Evolutionary conservation across 2,329 filamentous ascomycete genomes (phyloP).

Genomic region (Botryosphaeria dothidea): DNA sequence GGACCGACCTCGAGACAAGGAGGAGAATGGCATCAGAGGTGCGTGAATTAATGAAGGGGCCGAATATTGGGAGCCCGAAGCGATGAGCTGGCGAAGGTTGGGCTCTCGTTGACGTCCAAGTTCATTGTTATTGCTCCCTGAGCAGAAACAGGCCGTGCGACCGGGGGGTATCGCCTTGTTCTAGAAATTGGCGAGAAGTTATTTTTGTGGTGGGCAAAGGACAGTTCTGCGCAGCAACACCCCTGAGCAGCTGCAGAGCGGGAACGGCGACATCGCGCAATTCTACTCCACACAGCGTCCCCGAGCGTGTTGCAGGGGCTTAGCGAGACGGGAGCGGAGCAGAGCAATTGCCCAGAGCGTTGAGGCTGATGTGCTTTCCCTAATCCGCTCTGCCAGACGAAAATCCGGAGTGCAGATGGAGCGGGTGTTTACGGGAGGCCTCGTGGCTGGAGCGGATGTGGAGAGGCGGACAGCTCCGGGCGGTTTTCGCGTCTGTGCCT

Average conservation of each 20-base stretch:
- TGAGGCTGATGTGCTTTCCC: conserved; percentile 17
- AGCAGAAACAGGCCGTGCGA: neutral
- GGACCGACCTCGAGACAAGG: neutral
- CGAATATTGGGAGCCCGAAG: neutral
- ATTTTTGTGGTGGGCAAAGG: conserved; percentile 11
- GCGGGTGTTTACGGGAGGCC: conserved; percentile 15
- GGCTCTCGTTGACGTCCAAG: no score
- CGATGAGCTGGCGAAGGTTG: neutral
- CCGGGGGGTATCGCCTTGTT: neutral
- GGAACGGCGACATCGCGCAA: conserved; percentile 16
- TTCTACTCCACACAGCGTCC: conserved; percentile 14
- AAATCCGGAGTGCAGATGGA: conserved; percentile 18
- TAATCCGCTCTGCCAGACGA: conserved; percentile 4
- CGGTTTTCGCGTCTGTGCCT: conserved; percentile 11
- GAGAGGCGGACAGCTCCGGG: conserved; percentile 3
- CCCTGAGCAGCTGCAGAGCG: conserved; percentile 7
- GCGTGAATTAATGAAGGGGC: neutral
- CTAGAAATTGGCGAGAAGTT: neutral
- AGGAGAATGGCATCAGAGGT: neutral
- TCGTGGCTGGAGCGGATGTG: conserved; percentile 7
- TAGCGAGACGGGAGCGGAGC: conserved; percentile 16
- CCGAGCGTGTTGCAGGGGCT: conserved; percentile 9
- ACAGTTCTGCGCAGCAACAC: neutral
- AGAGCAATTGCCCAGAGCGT: conserved; percentile 10
- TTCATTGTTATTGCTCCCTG: neutral